Evolutionary conservation across 208 protist genomes (phyloP).

Genomic region (Naegleria gruberi): DNA sequence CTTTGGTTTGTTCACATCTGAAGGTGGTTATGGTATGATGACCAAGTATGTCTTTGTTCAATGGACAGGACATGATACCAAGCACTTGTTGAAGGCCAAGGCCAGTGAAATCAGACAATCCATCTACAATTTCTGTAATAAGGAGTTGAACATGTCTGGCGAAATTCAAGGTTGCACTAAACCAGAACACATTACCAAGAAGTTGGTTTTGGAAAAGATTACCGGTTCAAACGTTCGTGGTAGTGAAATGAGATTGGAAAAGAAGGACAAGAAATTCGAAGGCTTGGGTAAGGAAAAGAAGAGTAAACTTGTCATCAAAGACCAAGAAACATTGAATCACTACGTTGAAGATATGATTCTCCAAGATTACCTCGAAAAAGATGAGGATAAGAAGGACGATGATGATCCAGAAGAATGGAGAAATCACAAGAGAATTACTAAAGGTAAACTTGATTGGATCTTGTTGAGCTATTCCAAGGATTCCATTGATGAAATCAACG

Average conservation of each 20-base stretch:
- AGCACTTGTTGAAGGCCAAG: neutral
- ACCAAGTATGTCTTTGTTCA: conserved; percentile 13
- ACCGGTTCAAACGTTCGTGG: neutral
- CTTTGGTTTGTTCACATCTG: neutral
- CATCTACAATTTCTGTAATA: neutral
- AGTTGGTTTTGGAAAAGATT: conserved; percentile 1
- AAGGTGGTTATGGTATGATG: conserved; percentile 10
- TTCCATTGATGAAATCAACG: neutral
- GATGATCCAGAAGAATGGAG: neutral
- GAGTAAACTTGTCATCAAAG: neutral
- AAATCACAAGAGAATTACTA: neutral
- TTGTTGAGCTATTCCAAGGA: neutral
- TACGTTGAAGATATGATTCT: neutral
- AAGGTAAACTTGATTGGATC: neutral
- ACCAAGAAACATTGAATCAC: neutral
- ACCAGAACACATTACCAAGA: neutral
- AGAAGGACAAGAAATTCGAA: neutral
- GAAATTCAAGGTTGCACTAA: neutral
- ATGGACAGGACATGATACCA: neutral
- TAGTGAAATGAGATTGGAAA: neutral
- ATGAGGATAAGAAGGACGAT: neutral
- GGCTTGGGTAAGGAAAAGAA: conserved; percentile 3
- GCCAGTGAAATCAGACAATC: neutral
- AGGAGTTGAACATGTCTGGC: neutral
- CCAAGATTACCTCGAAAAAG: neutral